These are phyloP conservation scores for Neospermospora avenae DNA, from an alignment of 2,329 filamentous ascomycete genomes.

Conservation along the genomic window DNA sequence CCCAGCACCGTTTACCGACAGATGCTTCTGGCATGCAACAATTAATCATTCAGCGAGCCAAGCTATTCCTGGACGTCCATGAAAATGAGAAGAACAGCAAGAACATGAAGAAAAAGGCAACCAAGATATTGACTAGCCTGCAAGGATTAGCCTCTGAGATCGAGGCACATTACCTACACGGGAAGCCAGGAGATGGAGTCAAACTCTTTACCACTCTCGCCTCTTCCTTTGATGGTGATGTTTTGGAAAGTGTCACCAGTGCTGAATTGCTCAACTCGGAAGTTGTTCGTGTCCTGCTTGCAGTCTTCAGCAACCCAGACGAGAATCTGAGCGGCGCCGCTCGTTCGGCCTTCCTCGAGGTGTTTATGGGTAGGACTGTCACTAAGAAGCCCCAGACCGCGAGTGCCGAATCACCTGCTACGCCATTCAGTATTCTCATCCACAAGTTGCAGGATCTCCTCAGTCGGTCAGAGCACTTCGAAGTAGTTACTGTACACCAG, in stretches of 20 bases:
- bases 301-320: conserved; percentile 73
- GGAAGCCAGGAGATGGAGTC: conserved; percentile 53
- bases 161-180: conserved; percentile 63
- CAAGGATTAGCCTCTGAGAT: conserved; percentile 70
- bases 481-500: conserved; percentile 92
- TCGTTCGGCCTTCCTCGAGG: conserved; percentile 79
- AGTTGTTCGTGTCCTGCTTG: conserved; percentile 78
- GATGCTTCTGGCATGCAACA: conserved; percentile 61
- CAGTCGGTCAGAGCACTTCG: conserved; percentile 96
- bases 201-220: conserved; percentile 73
- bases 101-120: conserved; percentile 74
- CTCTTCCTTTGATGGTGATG: conserved; percentile 82
- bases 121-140: conserved; percentile 69
- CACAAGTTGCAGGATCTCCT: conserved; percentile 94
- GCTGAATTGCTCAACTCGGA: conserved; percentile 90
- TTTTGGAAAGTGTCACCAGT: conserved; percentile 90
- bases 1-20: conserved; percentile 46
- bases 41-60: conserved; percentile 72
- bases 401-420: conserved; percentile 66
- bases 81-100: conserved; percentile 72
- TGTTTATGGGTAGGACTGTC: conserved; percentile 80
- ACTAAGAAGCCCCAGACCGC: conserved; percentile 60
- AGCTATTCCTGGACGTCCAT: conserved; percentile 78
- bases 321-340: conserved; percentile 61
- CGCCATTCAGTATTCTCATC: conserved; percentile 85